A percentile compares a stretch with the other conserved stretches of the same genome.
Evolutionary conservation across 257 asterid genomes (phyloP).

Genomic region (Penstemon davidsonii): DNA sequence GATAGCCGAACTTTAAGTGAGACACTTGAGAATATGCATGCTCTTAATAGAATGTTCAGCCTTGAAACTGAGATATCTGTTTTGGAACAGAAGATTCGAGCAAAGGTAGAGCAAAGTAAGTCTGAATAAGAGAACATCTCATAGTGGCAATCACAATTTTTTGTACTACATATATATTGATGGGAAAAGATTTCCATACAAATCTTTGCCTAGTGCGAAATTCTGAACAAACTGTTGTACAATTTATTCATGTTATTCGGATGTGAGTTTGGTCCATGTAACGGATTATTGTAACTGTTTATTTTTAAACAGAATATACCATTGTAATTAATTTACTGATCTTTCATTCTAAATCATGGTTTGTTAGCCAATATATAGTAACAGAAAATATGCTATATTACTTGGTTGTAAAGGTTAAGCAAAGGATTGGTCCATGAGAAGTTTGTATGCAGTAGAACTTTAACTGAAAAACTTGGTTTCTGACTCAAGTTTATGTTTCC

Average conservation of each 20-base stretch:
- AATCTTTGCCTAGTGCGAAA: conserved; percentile 38
- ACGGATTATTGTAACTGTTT: conserved; percentile 25
- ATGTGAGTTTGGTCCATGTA: conserved; percentile 32
- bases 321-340: conserved; percentile 29
- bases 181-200: conserved; percentile 27
- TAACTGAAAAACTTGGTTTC: too few relatives aligned
- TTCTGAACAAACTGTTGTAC: conserved; percentile 29
- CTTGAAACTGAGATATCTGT: conserved; percentile 84
- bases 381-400: too few relatives aligned
- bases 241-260: conserved; percentile 21
- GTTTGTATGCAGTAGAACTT: too few relatives aligned
- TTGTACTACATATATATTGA: conserved; percentile 34
- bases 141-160: conserved; percentile 36
- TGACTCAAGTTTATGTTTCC: too few relatives aligned
- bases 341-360: background rate
- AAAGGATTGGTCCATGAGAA: too few relatives aligned
- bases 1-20: conserved; percentile 86
- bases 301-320: conserved; percentile 20
- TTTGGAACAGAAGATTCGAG: conserved; percentile 84
- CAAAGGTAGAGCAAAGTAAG: conserved; percentile 72
- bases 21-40: conserved; percentile 97
- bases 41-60: conserved; percentile 84
- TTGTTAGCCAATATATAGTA: too few relatives aligned
- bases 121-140: conserved; percentile 48
- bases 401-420: too few relatives aligned